These are phyloP conservation scores for Candida parachauliodes DNA, from an alignment of 805 yeast species.

Conservation along the genomic window DNA sequence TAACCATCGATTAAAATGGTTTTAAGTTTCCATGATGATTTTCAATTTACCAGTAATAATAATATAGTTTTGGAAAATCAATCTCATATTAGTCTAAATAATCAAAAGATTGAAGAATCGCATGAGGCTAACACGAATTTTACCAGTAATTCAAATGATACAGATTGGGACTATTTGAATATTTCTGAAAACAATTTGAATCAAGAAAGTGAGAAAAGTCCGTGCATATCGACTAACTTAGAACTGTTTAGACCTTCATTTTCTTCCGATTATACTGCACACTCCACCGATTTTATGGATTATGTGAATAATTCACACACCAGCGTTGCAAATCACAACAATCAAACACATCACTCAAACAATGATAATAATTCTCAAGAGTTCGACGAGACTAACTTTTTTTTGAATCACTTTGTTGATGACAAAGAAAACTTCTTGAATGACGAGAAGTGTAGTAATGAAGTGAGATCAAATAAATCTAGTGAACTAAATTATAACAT, in stretches of 20 bases:
- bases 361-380: neutral
- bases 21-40: conserved; percentile 4
- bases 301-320: conserved; percentile 4
- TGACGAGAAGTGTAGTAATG: neutral
- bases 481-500: conserved; percentile 2
- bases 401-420: conserved; percentile 1
- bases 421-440: neutral
- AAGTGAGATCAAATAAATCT: neutral
- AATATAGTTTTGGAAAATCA: no score
- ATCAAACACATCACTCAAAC: neutral
- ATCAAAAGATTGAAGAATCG: neutral
- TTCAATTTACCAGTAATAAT: neutral
- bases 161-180: conserved; percentile 6
- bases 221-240: conserved; percentile 8
- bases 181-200: neutral
- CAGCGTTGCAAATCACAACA: neutral
- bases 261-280: conserved; percentile 10
- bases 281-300: conserved; percentile 8
- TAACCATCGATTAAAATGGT: no score
- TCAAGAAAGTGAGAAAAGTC: conserved; percentile 6
- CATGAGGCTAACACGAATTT: neutral
- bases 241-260: conserved; percentile 11
- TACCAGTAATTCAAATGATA: neutral
- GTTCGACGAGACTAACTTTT: conserved; percentile 1
- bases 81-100: no score